Percentiles rank a stretch among this genome's conserved stretches.
Evolutionary conservation across 192 early-diverging fungal genomes (phyloP).

Genomic region (Geosiphon pyriformis): DNA sequence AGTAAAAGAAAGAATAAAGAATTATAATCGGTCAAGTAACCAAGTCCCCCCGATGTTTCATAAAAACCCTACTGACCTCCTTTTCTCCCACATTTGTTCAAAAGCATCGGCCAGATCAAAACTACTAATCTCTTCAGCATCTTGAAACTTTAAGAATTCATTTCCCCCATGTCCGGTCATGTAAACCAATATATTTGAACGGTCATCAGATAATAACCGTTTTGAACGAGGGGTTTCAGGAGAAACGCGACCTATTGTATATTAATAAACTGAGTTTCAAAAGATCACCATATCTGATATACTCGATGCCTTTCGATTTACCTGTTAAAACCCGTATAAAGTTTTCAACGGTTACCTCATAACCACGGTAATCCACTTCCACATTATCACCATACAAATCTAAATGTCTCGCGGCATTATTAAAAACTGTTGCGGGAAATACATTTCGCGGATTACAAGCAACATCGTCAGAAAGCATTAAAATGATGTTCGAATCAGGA

Average conservation of each 20-base stretch:
- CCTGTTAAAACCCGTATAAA: conserved; percentile 93
- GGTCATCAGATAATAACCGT: conserved; percentile 89
- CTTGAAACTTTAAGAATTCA: conserved; percentile 98
- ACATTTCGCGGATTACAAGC: conserved; percentile 95
- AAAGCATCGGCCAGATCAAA: conserved; percentile 96
- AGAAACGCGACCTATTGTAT: conserved; percentile 66
- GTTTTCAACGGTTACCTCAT: conserved; percentile 98
- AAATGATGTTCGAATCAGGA: conserved; percentile 96
- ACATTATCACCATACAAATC: conserved; percentile 97
- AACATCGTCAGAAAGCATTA: conserved; percentile 99
- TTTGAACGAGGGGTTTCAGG: conserved; percentile 89
- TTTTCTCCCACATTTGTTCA: conserved; percentile 96
- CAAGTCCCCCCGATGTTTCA: no score
- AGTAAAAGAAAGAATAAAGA: neutral
- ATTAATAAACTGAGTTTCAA: neutral
- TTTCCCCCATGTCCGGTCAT: conserved; percentile 99
- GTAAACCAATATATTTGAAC: conserved; percentile 92
- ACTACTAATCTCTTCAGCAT: conserved; percentile 93
- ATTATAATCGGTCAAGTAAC: neutral
- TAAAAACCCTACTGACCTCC: conserved; percentile 39
- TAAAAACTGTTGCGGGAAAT: conserved; percentile 88
- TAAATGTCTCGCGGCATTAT: conserved; percentile 71
- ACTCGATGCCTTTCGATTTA: no score
- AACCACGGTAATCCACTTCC: conserved; percentile 98
- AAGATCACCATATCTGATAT: conserved; percentile 17